Evolutionary conservation across 2,329 filamentous ascomycete species (phyloP).

Genomic region (Aspergillus sp.): DNA sequence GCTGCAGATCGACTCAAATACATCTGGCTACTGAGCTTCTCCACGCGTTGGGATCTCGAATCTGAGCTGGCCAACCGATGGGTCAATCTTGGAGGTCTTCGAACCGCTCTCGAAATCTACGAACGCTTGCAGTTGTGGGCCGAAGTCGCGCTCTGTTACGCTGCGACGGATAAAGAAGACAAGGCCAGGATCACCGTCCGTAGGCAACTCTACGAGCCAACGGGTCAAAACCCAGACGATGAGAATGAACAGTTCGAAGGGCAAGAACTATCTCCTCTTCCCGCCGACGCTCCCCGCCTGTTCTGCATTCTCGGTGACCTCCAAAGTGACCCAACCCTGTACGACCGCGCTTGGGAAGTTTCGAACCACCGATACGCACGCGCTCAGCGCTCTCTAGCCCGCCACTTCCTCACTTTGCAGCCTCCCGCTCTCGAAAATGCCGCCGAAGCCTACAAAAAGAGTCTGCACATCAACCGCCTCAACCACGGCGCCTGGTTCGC

Average conservation of each 20-base stretch:
- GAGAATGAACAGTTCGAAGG: constrained; percentile 64
- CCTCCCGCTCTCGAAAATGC: constrained; percentile 64
- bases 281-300: constrained; percentile 79
- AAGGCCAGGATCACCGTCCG: constrained; percentile 77
- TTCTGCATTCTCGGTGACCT: constrained; percentile 95
- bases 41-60: constrained; percentile 90
- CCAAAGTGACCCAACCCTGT: constrained; percentile 71
- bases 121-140: constrained; percentile 91
- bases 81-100: constrained; percentile 81
- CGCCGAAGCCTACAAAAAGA: constrained; percentile 73
- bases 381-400: constrained; percentile 82
- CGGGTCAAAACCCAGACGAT: constrained; percentile 46
- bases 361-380: constrained; percentile 79
- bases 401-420: constrained; percentile 68
- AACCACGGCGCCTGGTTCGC: constrained; percentile 86
- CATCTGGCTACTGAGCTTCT: constrained; percentile 78
- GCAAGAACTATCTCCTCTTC: constrained; percentile 66
- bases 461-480: constrained; percentile 75
- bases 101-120: constrained; percentile 93
- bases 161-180: constrained; percentile 74
- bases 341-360: constrained; percentile 83
- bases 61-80: constrained; percentile 91
- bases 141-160: constrained; percentile 88
- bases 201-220: constrained; percentile 73
- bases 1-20: constrained; percentile 76